Evolutionary conservation across 2,329 filamentous ascomycete genomes (phyloP).

Genomic region (Teratosphaeria destructans): DNA sequence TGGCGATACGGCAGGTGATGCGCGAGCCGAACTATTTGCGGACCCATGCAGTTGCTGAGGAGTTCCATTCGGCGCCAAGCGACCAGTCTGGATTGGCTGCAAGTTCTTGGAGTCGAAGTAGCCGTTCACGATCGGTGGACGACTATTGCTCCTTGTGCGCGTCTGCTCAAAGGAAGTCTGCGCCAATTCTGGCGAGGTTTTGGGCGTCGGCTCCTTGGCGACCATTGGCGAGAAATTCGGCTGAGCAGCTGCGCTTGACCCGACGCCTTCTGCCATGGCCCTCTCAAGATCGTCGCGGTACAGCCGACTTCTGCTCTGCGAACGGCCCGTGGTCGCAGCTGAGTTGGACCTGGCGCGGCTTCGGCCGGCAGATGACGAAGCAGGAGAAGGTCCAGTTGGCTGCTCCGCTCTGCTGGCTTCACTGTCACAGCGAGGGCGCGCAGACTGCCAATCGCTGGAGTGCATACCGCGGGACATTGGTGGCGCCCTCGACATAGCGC

Average conservation of each 20-base stretch:
- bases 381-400: slow-evolving; percentile 23
- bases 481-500: slow-evolving; percentile 5
- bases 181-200: slow-evolving; percentile 14
- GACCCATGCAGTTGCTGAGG: slow-evolving; percentile 12
- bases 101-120: slow-evolving; percentile 19
- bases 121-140: slow-evolving; percentile 8
- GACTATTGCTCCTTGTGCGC: slow-evolving; percentile 13
- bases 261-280: slow-evolving; percentile 38
- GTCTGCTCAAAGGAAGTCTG: slow-evolving; percentile 5
- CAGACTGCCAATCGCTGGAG: slow-evolving; percentile 20
- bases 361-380: slow-evolving; percentile 29
- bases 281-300: slow-evolving; percentile 43
- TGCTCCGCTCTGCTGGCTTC: slow-evolving; percentile 14
- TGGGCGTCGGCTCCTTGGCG: slow-evolving; percentile 24
- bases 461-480: slow-evolving; percentile 16
- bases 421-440: slow-evolving; percentile 25
- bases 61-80: slow-evolving; percentile 5
- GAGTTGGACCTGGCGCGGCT: slow-evolving; percentile 46
- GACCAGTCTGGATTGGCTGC: slow-evolving; percentile 1
- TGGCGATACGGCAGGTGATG: slow-evolving; percentile 4
- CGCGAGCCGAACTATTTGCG: slow-evolving; percentile 7
- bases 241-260: slow-evolving; percentile 23
- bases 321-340: slow-evolving; percentile 41
- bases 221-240: slow-evolving; percentile 25
- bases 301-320: slow-evolving; percentile 41